Conservation (phyloP, 2,329 filamentous ascomycete genomes). For the Ophiostoma sp. region DNA sequence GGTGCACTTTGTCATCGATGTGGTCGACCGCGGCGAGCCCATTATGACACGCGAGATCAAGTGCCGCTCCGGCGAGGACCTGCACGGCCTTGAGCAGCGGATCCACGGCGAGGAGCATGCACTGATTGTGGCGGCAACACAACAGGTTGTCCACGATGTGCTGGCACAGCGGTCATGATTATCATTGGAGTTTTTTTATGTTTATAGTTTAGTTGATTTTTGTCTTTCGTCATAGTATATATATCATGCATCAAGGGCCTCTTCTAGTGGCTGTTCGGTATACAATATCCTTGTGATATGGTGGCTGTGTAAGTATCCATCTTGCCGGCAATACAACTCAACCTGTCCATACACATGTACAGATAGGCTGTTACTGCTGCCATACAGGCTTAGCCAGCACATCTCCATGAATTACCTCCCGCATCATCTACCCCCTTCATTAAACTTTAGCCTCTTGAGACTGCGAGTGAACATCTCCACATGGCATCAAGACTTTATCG, state of each 20-base stretch:
- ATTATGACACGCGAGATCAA: constrained; percentile 67
- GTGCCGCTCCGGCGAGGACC: constrained; percentile 56
- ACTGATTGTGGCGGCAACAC: constrained; percentile 70
- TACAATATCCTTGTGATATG: not conserved
- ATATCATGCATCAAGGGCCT: not conserved
- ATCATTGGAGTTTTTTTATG: not conserved
- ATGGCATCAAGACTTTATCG: no score
- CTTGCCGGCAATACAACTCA: no score
- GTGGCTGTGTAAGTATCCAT: no score
- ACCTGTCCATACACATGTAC: not conserved
- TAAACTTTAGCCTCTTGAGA: no score
- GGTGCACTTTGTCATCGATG: constrained; percentile 76
- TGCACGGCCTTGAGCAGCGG: constrained; percentile 63
- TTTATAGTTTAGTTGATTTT: not conserved
- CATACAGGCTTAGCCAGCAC: not conserved
- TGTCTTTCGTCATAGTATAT: not conserved
- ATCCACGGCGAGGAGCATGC: constrained; percentile 74
- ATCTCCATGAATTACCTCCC: not conserved
- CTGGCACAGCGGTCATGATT: constrained; percentile 17
- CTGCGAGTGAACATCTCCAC: no score
- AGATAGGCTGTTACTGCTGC: not conserved
- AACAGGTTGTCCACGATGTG: constrained; percentile 42
- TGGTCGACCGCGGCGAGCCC: constrained; percentile 74
- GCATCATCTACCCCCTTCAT: no score
- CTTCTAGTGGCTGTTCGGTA: not conserved